Evolutionary conservation across 169 alveolate genomes (phyloP).

Genomic region (Fabrea salina): DNA sequence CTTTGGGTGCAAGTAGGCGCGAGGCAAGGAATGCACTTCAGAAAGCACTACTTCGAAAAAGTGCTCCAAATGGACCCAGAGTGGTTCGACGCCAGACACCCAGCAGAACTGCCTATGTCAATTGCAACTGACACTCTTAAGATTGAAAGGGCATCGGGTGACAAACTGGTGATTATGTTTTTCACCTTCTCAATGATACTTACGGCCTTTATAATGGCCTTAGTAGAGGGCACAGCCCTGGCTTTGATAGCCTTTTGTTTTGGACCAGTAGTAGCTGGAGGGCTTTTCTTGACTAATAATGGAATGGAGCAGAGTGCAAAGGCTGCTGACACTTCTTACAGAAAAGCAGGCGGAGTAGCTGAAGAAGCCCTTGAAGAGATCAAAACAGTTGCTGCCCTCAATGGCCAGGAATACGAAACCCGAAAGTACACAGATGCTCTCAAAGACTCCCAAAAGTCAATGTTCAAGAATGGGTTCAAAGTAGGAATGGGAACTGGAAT

Average conservation of each 20-base stretch:
- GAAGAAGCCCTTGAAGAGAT: conserved; percentile 25
- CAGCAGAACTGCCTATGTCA: background rate
- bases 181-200: background rate
- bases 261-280: background rate
- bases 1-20: conserved; percentile 1
- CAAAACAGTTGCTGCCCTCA: conserved; percentile 1
- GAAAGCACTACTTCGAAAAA: background rate
- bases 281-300: background rate
- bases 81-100: background rate
- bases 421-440: background rate
- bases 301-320: background rate
- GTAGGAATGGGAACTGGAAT: background rate
- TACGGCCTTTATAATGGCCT: background rate
- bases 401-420: background rate
- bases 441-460: background rate
- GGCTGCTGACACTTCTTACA: conserved; percentile 7
- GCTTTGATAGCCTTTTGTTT: background rate
- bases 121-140: background rate
- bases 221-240: background rate
- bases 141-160: background rate
- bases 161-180: background rate
- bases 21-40: background rate
- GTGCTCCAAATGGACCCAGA: background rate
- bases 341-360: background rate
- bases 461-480: background rate